Evolutionary conservation across 2,329 filamentous ascomycete genomes (phyloP), one percentile per base, ranked within the genome.

Genomic region (Paecilomyces formosus): DNA sequence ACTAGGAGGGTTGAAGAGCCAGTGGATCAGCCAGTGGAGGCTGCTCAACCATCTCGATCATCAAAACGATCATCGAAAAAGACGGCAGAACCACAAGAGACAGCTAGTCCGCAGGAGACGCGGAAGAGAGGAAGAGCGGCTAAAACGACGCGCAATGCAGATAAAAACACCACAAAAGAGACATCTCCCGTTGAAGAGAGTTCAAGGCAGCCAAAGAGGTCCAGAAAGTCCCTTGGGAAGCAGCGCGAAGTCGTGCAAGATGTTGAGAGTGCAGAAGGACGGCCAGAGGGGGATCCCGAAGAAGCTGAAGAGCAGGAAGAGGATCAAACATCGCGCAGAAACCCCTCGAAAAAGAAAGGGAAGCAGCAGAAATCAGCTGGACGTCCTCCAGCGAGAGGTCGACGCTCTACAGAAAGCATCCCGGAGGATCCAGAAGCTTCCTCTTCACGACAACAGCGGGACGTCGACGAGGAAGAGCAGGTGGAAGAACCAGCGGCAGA

Each of bases 381-480:
- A 18, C 53, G 56, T 18, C n/a, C 45, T 11, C n/a, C 31, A 6
- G 45, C 35, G 12, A 57, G 31, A 7, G 18, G 6, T 22, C 53
- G 31, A 15, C 28, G 18, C 33, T 35, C 53, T 31, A 22, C 13
- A 51, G 28, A 59, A 55, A 39, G 54, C 51, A 52, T 53, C 53
- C 11, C 30, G n/a, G 22, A 55, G 30, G 57, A 57, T 30, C 53
- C 53, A n/a, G 62, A 61, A 55, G 51, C 54, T 24, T 55, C 54
- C 30, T 45, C 39, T 18, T 33, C 55, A 21, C 53, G 59, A 28
- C 64, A 65, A 58, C 62, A 6, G n/a, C 35, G 7, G 15, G 35
- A 45, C n/a, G 3, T 8, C n/a, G 35, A 45, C 35, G n/a, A 21
- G 39, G 39, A 45, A 45, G 15, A 45, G 39, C 15, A 45, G 15